A percentile compares a stretch with the other conserved stretches of the same genome.
Conservation (phyloP, 768 basidiomycete species). For the Asterophora parasitica region DNA sequence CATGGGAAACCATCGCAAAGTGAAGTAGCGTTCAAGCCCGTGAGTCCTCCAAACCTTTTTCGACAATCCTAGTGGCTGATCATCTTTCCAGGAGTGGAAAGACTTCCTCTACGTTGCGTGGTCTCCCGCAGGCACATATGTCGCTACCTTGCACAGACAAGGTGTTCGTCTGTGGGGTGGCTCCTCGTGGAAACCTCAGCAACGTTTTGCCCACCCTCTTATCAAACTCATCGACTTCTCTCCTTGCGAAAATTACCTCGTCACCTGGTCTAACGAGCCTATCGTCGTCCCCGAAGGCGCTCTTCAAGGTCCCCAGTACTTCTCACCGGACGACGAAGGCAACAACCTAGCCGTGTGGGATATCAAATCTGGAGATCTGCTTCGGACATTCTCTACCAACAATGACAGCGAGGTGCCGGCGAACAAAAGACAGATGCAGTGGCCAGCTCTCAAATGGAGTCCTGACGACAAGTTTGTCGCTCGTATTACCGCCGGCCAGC, state of each 20-base stretch:
- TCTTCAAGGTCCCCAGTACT: constrained; percentile 76
- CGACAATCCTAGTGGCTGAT: constrained; percentile 13
- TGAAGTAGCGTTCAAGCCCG: constrained; percentile 76
- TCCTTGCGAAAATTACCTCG: constrained; percentile 91
- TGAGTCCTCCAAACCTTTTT: constrained; percentile 30
- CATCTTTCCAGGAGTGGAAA: constrained; percentile 74
- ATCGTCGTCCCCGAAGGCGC: constrained; percentile 82
- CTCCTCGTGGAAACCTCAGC: constrained; percentile 79
- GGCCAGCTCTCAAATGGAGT: constrained; percentile 97
- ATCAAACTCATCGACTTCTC: constrained; percentile 97
- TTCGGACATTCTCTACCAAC: constrained; percentile 82
- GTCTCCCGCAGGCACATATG: constrained; percentile 95
- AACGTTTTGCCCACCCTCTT: constrained; percentile 91
- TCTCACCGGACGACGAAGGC: constrained; percentile 93
- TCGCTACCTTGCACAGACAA: constrained; percentile 90
- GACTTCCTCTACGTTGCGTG: constrained; percentile 91
- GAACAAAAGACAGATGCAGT: constrained; percentile 79
- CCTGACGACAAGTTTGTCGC: constrained; percentile 94
- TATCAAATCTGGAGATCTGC: constrained; percentile 85
- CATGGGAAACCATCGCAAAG: constrained; percentile 87
- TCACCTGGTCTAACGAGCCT: constrained; percentile 96
- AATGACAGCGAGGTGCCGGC: constrained; percentile 53
- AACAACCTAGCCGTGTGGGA: constrained; percentile 99
- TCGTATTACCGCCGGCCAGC: constrained; percentile 81
- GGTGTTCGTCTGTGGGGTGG: constrained; percentile 97